Conservation (phyloP, 2,329 filamentous ascomycete species). For the Hypocrella siamensis region DNA sequence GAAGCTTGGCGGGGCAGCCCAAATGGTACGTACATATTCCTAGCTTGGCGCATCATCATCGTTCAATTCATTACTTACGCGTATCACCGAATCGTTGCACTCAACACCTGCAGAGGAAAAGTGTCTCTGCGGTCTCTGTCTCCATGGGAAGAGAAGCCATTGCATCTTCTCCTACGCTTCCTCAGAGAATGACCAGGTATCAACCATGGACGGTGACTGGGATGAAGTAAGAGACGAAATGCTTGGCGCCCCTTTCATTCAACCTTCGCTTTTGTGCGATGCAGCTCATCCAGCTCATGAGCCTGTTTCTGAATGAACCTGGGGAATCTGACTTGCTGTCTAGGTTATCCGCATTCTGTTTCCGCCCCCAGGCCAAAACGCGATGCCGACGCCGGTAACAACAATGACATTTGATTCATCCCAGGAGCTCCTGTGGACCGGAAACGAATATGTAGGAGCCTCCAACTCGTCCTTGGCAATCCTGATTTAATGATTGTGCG, state of each 20-base stretch:
- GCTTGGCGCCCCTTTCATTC: too few species aligned
- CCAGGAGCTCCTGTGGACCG: slow-evolving; percentile 85
- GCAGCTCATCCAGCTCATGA: too few species aligned
- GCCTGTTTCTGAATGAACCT: too few species aligned
- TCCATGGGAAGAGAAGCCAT: not conserved
- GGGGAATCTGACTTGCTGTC: slow-evolving; percentile 4
- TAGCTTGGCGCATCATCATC: too few species aligned
- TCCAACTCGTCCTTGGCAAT: slow-evolving; percentile 10
- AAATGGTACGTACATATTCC: too few species aligned
- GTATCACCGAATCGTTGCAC: too few species aligned
- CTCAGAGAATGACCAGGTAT: slow-evolving; percentile 20
- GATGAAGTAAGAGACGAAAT: slow-evolving; percentile 35
- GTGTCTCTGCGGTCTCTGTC: too few species aligned
- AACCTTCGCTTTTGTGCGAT: too few species aligned
- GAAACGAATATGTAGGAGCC: slow-evolving; percentile 63
- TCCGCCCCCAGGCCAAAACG: slow-evolving; percentile 59
- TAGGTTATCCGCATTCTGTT: slow-evolving; percentile 71
- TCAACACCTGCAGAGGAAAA: too few species aligned
- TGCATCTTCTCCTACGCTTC: slow-evolving; percentile 15
- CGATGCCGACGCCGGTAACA: slow-evolving; percentile 54
- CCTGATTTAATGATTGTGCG: slow-evolving; percentile 9
- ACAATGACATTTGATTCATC: slow-evolving; percentile 78
- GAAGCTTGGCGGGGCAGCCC: too few species aligned
- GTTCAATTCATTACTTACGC: too few species aligned
- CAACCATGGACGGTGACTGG: slow-evolving; percentile 51